phyloP scores from a whole-genome alignment of 2,329 filamentous ascomycete species.

The Fusarium dimerum region DNA sequence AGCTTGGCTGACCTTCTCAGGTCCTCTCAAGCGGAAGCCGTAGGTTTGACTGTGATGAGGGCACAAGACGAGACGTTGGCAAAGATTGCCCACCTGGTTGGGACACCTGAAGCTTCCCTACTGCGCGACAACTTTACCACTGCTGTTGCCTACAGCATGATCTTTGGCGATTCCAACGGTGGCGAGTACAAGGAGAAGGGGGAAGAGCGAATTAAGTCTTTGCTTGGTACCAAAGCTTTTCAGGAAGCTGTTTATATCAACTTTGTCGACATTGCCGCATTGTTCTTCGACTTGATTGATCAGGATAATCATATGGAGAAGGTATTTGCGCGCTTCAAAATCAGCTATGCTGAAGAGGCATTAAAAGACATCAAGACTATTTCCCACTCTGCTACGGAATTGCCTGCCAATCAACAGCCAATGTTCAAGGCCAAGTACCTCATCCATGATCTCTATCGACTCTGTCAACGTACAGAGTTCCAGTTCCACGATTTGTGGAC shows the following conservation, averaged over 20 bases:
- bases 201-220: conserved; percentile 67
- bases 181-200: conserved; percentile 49
- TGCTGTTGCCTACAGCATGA: conserved; percentile 79
- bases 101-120: conserved; percentile 55
- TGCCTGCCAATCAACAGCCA: conserved; percentile 83
- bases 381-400: conserved; percentile 62
- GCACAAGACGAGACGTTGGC: conserved; percentile 65
- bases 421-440: conserved; percentile 80
- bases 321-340: conserved; percentile 60
- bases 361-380: conserved; percentile 70
- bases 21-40: conserved; percentile 74
- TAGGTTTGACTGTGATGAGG: conserved; percentile 81
- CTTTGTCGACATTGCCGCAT: conserved; percentile 75
- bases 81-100: conserved; percentile 61
- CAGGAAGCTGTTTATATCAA: conserved; percentile 63
- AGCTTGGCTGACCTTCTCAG: conserved; percentile 67
- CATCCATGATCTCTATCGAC: conserved; percentile 70
- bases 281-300: conserved; percentile 75
- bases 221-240: conserved; percentile 68
- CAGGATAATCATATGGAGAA: conserved; percentile 75
- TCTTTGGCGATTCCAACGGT: conserved; percentile 47
- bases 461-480: conserved; percentile 73
- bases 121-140: conserved; percentile 73
- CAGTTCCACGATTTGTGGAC: conserved; percentile 72
- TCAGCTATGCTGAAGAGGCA: conserved; percentile 61